Conservation (phyloP, 805 yeast species). For the Kodamaea kakaduensis region DNA sequence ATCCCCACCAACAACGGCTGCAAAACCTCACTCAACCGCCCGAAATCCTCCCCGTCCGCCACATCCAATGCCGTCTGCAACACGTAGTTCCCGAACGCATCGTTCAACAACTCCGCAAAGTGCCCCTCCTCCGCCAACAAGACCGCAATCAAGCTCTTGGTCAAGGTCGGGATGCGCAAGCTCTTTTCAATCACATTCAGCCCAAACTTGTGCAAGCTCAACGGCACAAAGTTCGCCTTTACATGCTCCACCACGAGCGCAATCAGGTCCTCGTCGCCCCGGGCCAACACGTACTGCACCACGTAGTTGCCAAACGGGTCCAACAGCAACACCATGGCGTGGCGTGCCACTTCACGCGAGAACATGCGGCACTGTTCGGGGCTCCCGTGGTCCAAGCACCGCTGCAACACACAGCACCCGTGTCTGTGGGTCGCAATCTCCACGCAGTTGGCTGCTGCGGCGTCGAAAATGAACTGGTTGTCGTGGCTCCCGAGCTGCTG, state of each 20-base stretch:
- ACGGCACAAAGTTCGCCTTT: slow-evolving; percentile 33
- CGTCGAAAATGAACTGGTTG: slow-evolving; percentile 84
- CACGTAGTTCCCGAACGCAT: slow-evolving; percentile 58
- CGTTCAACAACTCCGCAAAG: slow-evolving; percentile 47
- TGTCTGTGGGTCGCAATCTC: slow-evolving; percentile 93
- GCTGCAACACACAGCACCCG: slow-evolving; percentile 68
- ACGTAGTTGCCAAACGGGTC: slow-evolving; percentile 98
- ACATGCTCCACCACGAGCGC: slow-evolving; percentile 33
- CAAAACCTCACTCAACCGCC: slow-evolving; percentile 51
- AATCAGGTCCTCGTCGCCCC: slow-evolving; percentile 38
- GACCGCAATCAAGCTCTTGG: slow-evolving; percentile 42
- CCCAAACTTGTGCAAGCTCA: slow-evolving; percentile 60
- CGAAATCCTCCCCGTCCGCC: slow-evolving; percentile 49
- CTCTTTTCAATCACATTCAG: slow-evolving; percentile 44
- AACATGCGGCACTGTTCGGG: slow-evolving; percentile 63
- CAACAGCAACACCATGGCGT: slow-evolving; percentile 65
- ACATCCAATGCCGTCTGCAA: slow-evolving; percentile 58
- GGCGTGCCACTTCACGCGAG: slow-evolving; percentile 61
- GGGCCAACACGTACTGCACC: slow-evolving; percentile 79
- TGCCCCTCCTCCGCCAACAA: slow-evolving; percentile 34
- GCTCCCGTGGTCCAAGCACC: slow-evolving; percentile 89
- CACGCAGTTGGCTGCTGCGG: slow-evolving; percentile 68
- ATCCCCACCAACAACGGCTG: slow-evolving; percentile 76
- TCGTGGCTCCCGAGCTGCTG: slow-evolving; percentile 64
- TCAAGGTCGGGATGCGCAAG: slow-evolving; percentile 43